Evolutionary conservation across 1,284 basidiomycete species (phyloP).

Genomic region (Thelephora terrestris): DNA sequence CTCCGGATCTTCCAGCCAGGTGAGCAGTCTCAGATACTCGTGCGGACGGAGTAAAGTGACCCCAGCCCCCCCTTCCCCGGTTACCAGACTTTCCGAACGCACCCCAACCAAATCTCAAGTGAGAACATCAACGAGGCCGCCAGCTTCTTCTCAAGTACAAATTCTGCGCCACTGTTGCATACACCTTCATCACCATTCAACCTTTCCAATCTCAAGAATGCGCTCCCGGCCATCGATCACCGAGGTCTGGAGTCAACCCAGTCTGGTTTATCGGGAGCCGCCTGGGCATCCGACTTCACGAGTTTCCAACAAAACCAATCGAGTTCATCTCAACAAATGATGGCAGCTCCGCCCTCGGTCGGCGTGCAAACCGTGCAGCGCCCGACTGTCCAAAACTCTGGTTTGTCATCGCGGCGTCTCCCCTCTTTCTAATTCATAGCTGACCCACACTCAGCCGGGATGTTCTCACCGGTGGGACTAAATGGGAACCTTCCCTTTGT

Average conservation of each 20-base stretch:
- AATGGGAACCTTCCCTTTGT: no score
- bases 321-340: no score
- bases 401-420: no score
- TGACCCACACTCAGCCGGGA: no score
- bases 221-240: constrained; percentile 31
- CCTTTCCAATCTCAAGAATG: constrained; percentile 42
- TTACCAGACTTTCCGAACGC: constrained; percentile 49
- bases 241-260: constrained; percentile 15
- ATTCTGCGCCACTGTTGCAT: constrained; percentile 23
- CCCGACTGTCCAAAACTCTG: no score
- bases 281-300: constrained; percentile 59
- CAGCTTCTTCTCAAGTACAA: constrained; percentile 46
- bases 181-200: constrained; percentile 36
- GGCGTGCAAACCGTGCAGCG: no score
- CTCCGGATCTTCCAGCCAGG: constrained; percentile 49
- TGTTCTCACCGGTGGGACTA: no score
- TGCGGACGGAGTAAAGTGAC: background rate
- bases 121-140: constrained; percentile 53
- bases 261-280: constrained; percentile 17
- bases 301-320: no score
- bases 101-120: constrained; percentile 27
- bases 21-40: constrained; percentile 19
- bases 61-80: constrained; percentile 8
- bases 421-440: no score
- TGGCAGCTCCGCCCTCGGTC: no score